Evolutionary conservation across 768 basidiomycete species (phyloP).

Genomic region (Amanita inopinata): DNA sequence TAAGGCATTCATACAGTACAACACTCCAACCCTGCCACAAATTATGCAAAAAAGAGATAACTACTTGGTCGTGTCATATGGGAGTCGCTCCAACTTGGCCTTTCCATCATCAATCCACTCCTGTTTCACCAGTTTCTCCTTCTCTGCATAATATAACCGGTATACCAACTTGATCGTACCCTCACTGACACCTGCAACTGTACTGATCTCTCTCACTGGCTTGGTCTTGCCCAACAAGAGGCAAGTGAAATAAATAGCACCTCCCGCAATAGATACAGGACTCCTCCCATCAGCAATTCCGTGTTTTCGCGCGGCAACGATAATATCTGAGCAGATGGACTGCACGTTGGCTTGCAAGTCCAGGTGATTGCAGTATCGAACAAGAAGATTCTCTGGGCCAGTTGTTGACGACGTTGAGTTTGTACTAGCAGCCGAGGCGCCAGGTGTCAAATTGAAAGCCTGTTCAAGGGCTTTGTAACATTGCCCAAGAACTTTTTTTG

Average conservation of each 20-base stretch:
- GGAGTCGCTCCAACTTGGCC: conserved; percentile 42
- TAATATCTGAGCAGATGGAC: conserved; percentile 75
- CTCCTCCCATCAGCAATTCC: conserved; percentile 91
- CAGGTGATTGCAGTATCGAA: conserved; percentile 92
- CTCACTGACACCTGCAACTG: conserved; percentile 90
- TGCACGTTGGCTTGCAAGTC: conserved; percentile 78
- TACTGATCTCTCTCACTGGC: conserved; percentile 76
- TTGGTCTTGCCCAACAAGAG: conserved; percentile 68
- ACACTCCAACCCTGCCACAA: not conserved
- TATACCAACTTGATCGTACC: conserved; percentile 92
- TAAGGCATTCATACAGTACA: conserved; percentile 1
- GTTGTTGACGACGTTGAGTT: conserved; percentile 41
- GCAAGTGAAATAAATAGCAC: conserved; percentile 90
- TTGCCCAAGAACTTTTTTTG: conserved; percentile 92
- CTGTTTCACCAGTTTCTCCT: conserved; percentile 72
- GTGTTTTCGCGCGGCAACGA: conserved; percentile 66
- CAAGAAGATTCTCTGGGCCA: conserved; percentile 78
- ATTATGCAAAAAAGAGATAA: too few species aligned
- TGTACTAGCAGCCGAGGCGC: conserved; percentile 45
- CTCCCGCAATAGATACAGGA: conserved; percentile 98
- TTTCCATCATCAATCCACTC: conserved; percentile 80
- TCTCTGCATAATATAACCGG: conserved; percentile 62
- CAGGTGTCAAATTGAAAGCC: conserved; percentile 82
- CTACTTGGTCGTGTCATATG: conserved; percentile 31
- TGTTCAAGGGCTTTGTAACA: conserved; percentile 85